Evolutionary conservation across 2,329 filamentous ascomycete genomes (phyloP), one percentile per base, ranked within the genome.

Genomic region (Rutstroemia sp.): DNA sequence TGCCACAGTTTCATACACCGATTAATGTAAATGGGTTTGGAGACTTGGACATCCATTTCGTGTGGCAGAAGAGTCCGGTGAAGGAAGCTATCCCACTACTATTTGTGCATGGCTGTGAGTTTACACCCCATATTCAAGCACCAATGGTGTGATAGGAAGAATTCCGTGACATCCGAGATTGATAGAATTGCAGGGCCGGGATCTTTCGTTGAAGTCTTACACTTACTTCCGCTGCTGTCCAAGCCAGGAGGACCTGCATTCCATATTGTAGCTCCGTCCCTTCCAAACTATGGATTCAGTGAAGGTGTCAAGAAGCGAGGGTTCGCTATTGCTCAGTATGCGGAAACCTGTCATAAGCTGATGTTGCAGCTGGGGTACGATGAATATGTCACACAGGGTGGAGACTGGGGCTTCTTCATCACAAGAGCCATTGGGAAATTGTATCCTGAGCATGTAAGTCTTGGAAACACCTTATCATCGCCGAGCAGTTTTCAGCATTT

Each of bases 351-450:
- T 61, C 80, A 90, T 67, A 82, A 81, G 55, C 71, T 90, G 16
- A 90, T 90, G 87, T 70, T 79, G 4, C 75, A 77, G 21, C 75
- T 90, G 4, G 85, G 85, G 0, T 90, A 87, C 65, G 62, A 75
- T 3, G 72, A 80, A 70, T 87, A 85, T 58, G 65, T 74, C 9
- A 78, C 76, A 0, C 80, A 88, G 70, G 85, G 83, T 60, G 86
- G 87, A 23, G 86, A 90, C 66, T 89, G 85, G 85, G 87, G 86
- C n/a, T 81, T 76, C 66, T 75, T 78, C 62, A 79, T 90, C 61
- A 85, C 83, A 14, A 79, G 86, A 4, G 70, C 76, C 12, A 78
- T 90, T 59, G 80, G 79, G 0, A 67, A 79, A 5, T 68, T 79
- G 1, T 88, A 86, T 62, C 82, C 83, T 0, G 59, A 77, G 3